Conservation (phyloP, 2,329 filamentous ascomycete genomes). For the Claviceps humidiphila region DNA sequence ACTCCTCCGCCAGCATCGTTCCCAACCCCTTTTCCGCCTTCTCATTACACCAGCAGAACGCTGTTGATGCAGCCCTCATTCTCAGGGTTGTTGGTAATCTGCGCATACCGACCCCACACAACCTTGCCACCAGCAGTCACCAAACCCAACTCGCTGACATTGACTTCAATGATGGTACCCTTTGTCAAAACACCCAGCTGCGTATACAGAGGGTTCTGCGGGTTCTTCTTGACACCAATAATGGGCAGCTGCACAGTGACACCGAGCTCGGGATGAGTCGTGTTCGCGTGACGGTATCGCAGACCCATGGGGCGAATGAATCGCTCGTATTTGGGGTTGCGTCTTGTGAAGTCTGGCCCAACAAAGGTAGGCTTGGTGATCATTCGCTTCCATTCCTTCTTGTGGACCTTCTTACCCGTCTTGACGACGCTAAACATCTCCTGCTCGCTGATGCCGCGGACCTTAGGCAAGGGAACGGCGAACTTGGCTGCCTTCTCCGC, state of each 20-base stretch:
- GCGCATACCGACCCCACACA: slow-evolving; percentile 74
- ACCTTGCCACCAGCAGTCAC: slow-evolving; percentile 88
- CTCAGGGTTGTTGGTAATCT: slow-evolving; percentile 34
- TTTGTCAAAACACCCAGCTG: slow-evolving; percentile 83
- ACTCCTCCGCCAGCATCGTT: neutral
- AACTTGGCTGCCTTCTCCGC: slow-evolving; percentile 91
- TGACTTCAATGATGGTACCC: slow-evolving; percentile 73
- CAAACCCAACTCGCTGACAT: slow-evolving; percentile 81
- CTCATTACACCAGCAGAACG: slow-evolving; percentile 17
- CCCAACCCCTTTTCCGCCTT: too few species aligned
- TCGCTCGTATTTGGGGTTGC: slow-evolving; percentile 66
- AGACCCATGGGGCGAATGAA: slow-evolving; percentile 38
- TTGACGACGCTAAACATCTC: slow-evolving; percentile 97
- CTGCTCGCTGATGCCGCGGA: slow-evolving; percentile 80
- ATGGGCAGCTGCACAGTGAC: slow-evolving; percentile 84
- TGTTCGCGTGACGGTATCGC: slow-evolving; percentile 39
- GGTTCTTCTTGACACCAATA: slow-evolving; percentile 52
- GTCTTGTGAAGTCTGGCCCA: slow-evolving; percentile 74
- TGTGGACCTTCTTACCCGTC: slow-evolving; percentile 86
- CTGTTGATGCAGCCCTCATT: slow-evolving; percentile 34
- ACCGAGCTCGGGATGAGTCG: slow-evolving; percentile 62
- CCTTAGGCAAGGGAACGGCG: slow-evolving; percentile 82
- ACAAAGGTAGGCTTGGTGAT: slow-evolving; percentile 59
- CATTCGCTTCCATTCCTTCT: slow-evolving; percentile 69
- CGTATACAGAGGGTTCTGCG: slow-evolving; percentile 81